Evolutionary conservation across 2,329 filamentous ascomycete genomes (phyloP).

Genomic region (Zymoseptoria tritici): DNA sequence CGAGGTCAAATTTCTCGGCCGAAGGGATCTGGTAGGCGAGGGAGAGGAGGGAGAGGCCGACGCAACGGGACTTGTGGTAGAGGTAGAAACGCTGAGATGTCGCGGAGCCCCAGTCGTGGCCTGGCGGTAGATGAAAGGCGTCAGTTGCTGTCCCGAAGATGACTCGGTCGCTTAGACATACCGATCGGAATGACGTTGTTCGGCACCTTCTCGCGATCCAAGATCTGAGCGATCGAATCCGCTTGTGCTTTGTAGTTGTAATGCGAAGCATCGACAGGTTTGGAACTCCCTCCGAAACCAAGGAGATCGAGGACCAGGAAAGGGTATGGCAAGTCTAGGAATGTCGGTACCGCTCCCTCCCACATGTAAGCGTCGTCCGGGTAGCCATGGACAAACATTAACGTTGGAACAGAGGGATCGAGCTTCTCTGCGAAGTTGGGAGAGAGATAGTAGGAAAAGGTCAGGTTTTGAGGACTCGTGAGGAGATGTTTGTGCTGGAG

Average conservation of each 20-base stretch:
- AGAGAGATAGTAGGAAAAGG: constrained; percentile 25
- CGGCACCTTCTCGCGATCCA: constrained; percentile 31
- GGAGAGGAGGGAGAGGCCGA: constrained; percentile 38
- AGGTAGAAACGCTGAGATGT: constrained; percentile 39
- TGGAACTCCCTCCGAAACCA: constrained; percentile 35
- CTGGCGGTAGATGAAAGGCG: constrained; percentile 7
- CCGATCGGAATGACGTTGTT: constrained; percentile 14
- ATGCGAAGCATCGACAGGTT: constrained; percentile 31
- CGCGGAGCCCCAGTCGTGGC: constrained; percentile 30
- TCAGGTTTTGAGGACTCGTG: constrained; percentile 22
- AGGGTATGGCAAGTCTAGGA: constrained; percentile 20
- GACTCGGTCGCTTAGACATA: neutral
- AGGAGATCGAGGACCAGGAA: constrained; percentile 35
- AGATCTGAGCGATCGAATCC: constrained; percentile 35
- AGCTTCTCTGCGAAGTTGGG: constrained; percentile 20
- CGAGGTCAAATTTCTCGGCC: constrained; percentile 32
- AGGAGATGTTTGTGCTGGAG: constrained; percentile 20
- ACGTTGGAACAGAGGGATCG: constrained; percentile 22
- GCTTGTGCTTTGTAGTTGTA: constrained; percentile 34
- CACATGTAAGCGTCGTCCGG: constrained; percentile 45
- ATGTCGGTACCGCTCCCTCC: constrained; percentile 28
- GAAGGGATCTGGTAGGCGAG: constrained; percentile 33
- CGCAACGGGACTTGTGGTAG: constrained; percentile 35
- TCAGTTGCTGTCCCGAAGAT: neutral
- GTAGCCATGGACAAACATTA: constrained; percentile 44